Evolutionary conservation across 306 rosid species (phyloP), one percentile per base, ranked within the genome.

Genomic region (Trifolium dubium): DNA sequence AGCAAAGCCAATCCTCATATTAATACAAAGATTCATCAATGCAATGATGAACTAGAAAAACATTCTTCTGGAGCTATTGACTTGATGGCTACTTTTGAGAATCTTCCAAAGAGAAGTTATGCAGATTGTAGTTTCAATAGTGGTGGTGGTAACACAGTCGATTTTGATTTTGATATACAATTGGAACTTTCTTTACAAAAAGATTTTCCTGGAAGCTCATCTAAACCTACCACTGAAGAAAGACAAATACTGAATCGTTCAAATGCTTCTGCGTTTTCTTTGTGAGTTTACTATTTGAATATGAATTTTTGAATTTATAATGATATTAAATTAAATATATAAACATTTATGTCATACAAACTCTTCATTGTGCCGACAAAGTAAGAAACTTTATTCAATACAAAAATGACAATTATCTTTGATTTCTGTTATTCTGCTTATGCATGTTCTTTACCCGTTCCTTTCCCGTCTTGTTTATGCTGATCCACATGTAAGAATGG

Each of bases 231-330:
- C 49, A 59, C 55, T 43, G 89, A 78, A 47, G 92, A 86, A 70
- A 71, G 77, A 49, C 78, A 71, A 63, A 63, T 75, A 11, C 83
- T 83, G 85, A 92, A 88, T 76, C 93, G 79, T 67, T 86, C 98
- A 74, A 81, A 85, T 80, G 89, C 85, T 15, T 89, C 98, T 59
- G 93, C 98, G 10, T 89, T 92, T 81, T 86, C 92, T 81, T 13
- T 86, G 98, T 92, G 83, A 86, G 92, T 72, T 53, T 66, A 64
- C 55, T 64, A 64, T 15, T 47, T 30, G 43, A 53, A 61, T 51
- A 54, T 59, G 71, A 28, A 10, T 43, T 56, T 43, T 31, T 53
- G 28, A 62, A 31, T 70, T 78, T 59, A 31, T 49, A 41, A 7
- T 41, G 73, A 68, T 44, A 35, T 43, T 35, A 35, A 55, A 68